These are phyloP conservation scores for Sphagnum tenellum DNA, from an alignment of 225 moss, liverwort and hornwort species.

Conservation along the genomic window DNA sequence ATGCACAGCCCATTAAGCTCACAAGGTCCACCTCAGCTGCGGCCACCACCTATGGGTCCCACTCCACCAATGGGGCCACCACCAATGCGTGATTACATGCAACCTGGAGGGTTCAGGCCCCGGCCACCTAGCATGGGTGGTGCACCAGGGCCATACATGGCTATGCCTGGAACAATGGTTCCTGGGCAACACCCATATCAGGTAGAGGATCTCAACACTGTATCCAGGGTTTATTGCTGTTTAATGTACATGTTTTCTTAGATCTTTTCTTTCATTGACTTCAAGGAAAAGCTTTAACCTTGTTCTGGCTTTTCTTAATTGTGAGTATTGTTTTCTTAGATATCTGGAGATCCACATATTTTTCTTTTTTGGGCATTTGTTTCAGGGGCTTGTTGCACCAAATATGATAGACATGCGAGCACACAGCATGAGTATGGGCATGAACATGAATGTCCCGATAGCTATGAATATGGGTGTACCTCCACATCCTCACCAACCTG, in stretches of 20 bases:
- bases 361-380: conserved; percentile 2
- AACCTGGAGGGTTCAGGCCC: conserved; percentile 31
- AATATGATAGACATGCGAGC: conserved; percentile 63
- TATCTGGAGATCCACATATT: background rate
- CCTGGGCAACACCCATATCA: conserved; percentile 44
- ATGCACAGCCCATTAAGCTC: conserved; percentile 37
- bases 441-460: conserved; percentile 44
- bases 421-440: conserved; percentile 58
- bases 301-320: background rate
- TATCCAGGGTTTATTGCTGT: background rate
- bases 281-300: background rate
- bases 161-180: conserved; percentile 49
- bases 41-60: conserved; percentile 49
- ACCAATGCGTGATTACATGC: conserved; percentile 43
- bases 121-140: conserved; percentile 29
- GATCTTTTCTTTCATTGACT: background rate
- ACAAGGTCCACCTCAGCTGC: conserved; percentile 55
- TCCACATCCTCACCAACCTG: conserved; percentile 50
- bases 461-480: conserved; percentile 54
- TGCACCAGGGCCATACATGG: conserved; percentile 41
- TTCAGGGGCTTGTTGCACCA: conserved; percentile 61
- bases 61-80: conserved; percentile 60
- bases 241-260: background rate
- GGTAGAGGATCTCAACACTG: conserved; percentile 13
- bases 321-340: background rate